Evolutionary conservation across 2,329 filamentous ascomycete species (phyloP), one percentile per base, ranked within the genome.

Genomic region (Coniochaeta sp.): DNA sequence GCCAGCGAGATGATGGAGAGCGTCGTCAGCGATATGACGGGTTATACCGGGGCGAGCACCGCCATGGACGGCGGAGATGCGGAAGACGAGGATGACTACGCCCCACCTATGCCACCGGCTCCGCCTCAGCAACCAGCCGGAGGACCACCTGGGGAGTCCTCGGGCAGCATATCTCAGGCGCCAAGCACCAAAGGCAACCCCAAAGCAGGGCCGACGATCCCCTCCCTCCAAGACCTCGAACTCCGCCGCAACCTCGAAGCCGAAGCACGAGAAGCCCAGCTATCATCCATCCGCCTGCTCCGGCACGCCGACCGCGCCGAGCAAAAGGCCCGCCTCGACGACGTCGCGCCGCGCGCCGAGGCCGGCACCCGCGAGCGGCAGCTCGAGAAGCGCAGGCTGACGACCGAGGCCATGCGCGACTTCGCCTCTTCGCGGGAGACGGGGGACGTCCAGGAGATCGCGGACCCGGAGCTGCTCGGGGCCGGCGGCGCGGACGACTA

Each of bases 311-410:
- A 95, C 65, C 84, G 88, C 2, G 79, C 79, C 52, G 68, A 79
- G 4, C 89, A 93, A 67, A 89, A 88, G 64, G 88, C 89, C 59
- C 82, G 83, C 0, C 80, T 95, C 0, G 91, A 97, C 16, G 93
- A 97, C 64, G 76, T 97, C 0, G 85, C 81, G 0, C 93, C 93
- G 0, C 89, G 91, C 12, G 91, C 93, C 0, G 91, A 95, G 62
- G 78, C 92, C 0, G 92, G 93, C 0, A 90, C 89, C 1, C 86
- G 87, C 54, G 93, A 96, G 75, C 86, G 93, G 12, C 84, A 86
- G 68, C 80, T 98, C 1, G 93, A 99, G 77, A 97, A 97, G 81
- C 88, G 87, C 64, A 83, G 82, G 36, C 89, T 89, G 63, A 78
- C 83, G 5, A 89, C 89, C 32, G 87, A 88, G 7, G 85, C 88